Conservation (phyloP, 148 eudicot genomes). For the Silene conica region DNA sequence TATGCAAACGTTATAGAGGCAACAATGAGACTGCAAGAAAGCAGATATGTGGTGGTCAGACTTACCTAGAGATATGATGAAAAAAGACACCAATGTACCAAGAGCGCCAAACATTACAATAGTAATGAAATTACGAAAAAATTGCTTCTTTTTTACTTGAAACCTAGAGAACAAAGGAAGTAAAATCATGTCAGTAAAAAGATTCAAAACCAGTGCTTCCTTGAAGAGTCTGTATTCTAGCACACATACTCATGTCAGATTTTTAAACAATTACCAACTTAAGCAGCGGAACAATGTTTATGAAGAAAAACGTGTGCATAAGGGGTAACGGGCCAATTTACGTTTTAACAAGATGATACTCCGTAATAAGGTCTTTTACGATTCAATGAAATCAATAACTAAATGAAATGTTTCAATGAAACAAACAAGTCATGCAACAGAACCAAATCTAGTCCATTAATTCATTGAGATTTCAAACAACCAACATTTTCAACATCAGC, state of each 20-base stretch:
- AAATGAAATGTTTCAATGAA: not conserved
- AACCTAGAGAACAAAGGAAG: constrained; percentile 35
- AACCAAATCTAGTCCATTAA: not conserved
- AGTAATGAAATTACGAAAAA: constrained; percentile 63
- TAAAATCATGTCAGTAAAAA: constrained; percentile 13
- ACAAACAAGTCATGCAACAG: constrained; percentile 2
- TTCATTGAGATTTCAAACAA: not conserved
- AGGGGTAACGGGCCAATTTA: not conserved
- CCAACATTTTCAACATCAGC: not conserved
- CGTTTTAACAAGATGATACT: not conserved
- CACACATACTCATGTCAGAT: not conserved
- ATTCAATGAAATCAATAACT: not conserved
- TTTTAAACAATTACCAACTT: not conserved
- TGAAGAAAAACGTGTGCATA: not conserved
- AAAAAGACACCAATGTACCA: constrained; percentile 61
- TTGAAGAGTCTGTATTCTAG: not conserved
- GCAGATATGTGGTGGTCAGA: not conserved
- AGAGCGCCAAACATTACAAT: constrained; percentile 54
- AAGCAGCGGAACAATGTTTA: not conserved
- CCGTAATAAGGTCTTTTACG: not conserved
- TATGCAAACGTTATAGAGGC: not conserved
- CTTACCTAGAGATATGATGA: constrained; percentile 46
- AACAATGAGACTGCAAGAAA: not conserved
- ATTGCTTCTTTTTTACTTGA: constrained; percentile 70
- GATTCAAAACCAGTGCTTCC: constrained; percentile 3